Evolutionary conservation across 129 eudicot species (phyloP).

Genomic region (Kitagawia praeruptora): DNA sequence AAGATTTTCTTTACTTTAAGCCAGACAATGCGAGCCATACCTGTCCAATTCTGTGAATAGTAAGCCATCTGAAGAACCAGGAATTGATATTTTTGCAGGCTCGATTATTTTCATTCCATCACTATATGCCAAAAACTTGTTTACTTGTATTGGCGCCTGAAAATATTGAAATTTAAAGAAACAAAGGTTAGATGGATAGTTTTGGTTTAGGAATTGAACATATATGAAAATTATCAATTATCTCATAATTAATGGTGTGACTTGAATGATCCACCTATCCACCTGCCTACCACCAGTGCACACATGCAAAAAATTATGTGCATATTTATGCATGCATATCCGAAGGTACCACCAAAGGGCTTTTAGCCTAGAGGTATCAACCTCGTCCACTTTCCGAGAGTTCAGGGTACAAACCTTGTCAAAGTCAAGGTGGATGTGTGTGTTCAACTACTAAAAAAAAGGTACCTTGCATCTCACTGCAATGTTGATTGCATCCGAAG

Average conservation of each 20-base stretch:
- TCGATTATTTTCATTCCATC: conserved; percentile 86
- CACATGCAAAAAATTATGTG: not conserved
- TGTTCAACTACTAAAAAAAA: not conserved
- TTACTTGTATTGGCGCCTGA: conserved; percentile 92
- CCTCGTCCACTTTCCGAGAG: not conserved
- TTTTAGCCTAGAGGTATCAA: not conserved
- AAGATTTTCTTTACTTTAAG: not conserved
- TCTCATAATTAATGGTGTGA: not conserved
- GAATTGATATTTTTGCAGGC: conserved; percentile 48
- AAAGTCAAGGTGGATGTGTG: not conserved
- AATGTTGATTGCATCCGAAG: conserved; percentile 95
- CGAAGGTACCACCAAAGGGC: no score
- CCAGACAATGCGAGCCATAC: conserved; percentile 18
- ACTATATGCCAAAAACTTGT: conserved; percentile 69
- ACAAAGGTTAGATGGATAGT: not conserved
- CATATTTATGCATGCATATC: not conserved
- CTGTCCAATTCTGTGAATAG: conserved; percentile 62
- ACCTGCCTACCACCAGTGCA: not conserved
- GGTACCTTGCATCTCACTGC: conserved; percentile 96
- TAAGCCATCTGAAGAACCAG: conserved; percentile 52
- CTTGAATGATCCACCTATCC: not conserved
- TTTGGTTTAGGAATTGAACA: not conserved
- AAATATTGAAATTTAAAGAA: not conserved
- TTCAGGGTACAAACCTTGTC: not conserved
- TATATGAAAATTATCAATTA: not conserved